phyloP scores from a whole-genome alignment of 1,139 yeast species.

The Pichia sp. region DNA sequence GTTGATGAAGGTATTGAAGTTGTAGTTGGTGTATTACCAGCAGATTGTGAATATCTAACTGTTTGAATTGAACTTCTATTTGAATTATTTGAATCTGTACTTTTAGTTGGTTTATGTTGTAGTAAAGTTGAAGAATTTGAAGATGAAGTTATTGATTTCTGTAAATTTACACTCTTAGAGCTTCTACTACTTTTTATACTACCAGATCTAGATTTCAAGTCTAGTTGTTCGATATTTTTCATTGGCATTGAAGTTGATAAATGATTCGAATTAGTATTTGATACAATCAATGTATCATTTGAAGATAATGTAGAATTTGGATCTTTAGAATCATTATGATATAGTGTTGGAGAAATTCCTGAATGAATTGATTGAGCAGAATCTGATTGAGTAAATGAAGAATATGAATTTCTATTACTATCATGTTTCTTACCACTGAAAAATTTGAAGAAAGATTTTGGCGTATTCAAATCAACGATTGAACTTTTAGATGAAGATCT shows the following conservation, averaged over 20 bases:
- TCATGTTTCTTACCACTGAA: constrained; percentile 17
- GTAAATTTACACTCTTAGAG: constrained; percentile 3
- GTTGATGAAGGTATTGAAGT: neutral
- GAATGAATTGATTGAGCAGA: constrained; percentile 1
- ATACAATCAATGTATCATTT: neutral
- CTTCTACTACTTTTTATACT: constrained; percentile 4
- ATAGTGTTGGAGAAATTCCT: neutral
- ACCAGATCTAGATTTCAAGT: constrained; percentile 2
- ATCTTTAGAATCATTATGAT: neutral
- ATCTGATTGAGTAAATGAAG: constrained; percentile 7
- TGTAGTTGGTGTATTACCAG: constrained; percentile 1
- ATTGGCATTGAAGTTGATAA: neutral
- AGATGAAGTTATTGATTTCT: neutral
- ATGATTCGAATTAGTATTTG: neutral
- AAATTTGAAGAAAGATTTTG: constrained; percentile 29
- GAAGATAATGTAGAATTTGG: neutral
- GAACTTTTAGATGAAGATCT: constrained; percentile 26
- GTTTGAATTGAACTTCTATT: neutral
- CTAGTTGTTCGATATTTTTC: neutral
- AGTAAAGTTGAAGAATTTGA: neutral
- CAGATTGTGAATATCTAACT: neutral
- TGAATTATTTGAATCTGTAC: constrained; percentile 5
- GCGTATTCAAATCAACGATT: constrained; percentile 23
- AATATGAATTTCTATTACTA: constrained; percentile 7
- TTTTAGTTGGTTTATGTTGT: constrained; percentile 3